Base-by-base conservation (phyloP, 192 early-diverging fungal species). In the Haplosporangium gracile region DNA sequence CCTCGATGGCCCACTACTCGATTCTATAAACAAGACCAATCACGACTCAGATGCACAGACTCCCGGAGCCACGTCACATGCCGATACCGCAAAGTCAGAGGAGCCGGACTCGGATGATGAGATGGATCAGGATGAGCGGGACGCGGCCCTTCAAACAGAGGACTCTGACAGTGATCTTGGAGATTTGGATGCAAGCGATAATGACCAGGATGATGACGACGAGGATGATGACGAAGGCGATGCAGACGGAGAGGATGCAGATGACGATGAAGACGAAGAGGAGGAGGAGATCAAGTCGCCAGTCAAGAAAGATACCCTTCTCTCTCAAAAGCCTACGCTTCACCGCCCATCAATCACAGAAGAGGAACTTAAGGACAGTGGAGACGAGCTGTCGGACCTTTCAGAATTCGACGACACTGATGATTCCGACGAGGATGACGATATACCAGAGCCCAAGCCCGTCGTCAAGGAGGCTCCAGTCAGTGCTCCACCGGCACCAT, bases 321-420 rank as follows among this genome's bases (percentile, higher is more conserved):
- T 78, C 22, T 71, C 84, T 20, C 84, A 86, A 71, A 86, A 81
- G 43, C 75, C 84, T 11, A 65, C 53, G 0, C 79, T 86, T 38
- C 80, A 86, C 63, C 84, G 84, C 22, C 79, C 84, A 16, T 45
- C 79, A 18, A 72, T 76, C 29, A 63, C 79, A 8, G 84, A 74
- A 39, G 84, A 86, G 16, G 83, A 85, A 22, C 79, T 86, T 13
- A 86, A 86, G 72, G 84, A 86, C 68, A 86, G 84, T 51, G 84
- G 84, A 36, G 84, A 86, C 49, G 84, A 86, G 24, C 72, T 86
- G 1, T 86, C 84, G 0, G 84, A 86, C 38, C 84, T 86, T 0
- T 86, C 84, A 18, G 84, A 86, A 39, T 86, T 86, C 76, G 84
- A 86, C 4, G 84, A 86, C 65, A 78, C 79, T 24, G 84, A 86